Evolutionary conservation across 2,329 filamentous ascomycete species (phyloP).

Genomic region (Bipolaris bicolor): DNA sequence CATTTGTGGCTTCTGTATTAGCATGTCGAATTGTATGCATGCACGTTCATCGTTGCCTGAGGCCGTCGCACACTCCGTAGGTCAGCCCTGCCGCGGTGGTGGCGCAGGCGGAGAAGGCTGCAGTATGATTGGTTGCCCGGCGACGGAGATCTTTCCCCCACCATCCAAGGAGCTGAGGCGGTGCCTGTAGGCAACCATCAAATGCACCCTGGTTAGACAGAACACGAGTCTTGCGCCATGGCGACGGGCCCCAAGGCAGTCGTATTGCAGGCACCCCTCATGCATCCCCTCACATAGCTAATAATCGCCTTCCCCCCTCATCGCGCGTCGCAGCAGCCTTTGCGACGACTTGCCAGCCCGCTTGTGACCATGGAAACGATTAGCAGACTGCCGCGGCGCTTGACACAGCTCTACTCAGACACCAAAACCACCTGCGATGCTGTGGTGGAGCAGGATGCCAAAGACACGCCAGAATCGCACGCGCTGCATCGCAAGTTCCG

Average conservation of each 20-base stretch:
- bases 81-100: slow-evolving; percentile 4
- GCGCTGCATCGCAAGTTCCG: slow-evolving; percentile 75
- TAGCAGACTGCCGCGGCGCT: slow-evolving; percentile 50
- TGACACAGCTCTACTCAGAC: slow-evolving; percentile 72
- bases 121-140: slow-evolving; percentile 13
- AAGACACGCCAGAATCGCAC: slow-evolving; percentile 71
- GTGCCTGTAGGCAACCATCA: slow-evolving; percentile 37
- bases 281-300: slow-evolving; percentile 20
- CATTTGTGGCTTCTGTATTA: too few relatives aligned
- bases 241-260: slow-evolving; percentile 41
- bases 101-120: slow-evolving; percentile 14
- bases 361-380: slow-evolving; percentile 44
- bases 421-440: slow-evolving; percentile 80
- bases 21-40: neutral
- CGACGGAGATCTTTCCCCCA: slow-evolving; percentile 5
- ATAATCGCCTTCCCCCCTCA: slow-evolving; percentile 12
- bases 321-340: slow-evolving; percentile 9
- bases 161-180: slow-evolving; percentile 19
- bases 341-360: slow-evolving; percentile 5
- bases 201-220: slow-evolving; percentile 36
- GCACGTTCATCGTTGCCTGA: neutral
- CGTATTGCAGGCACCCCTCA: slow-evolving; percentile 28
- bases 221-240: slow-evolving; percentile 28
- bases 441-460: slow-evolving; percentile 64
- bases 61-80: neutral